Evolutionary conservation across 768 basidiomycete species (phyloP), one percentile per base, ranked within the genome.

Genomic region (Sporobolomyces phaffii): DNA sequence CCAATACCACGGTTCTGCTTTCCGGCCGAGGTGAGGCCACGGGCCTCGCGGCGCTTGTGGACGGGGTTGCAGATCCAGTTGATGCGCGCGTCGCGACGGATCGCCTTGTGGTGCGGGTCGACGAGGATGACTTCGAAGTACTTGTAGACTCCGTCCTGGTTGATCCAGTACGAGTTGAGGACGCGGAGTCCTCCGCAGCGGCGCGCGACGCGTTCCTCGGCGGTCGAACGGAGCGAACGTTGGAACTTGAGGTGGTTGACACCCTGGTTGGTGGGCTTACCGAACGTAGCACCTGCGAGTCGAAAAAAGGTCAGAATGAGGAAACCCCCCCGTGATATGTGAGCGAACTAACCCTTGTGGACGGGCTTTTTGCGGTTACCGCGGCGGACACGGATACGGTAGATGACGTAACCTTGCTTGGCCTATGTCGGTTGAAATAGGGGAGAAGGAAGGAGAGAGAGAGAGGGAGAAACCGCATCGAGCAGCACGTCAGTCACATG

Each of bases 361-460:
- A 89, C 94, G 70, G 88, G 92, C 84, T 92, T 96, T 84, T 99
- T 99, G 82, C 96, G 87, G 85, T 97, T 97, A 78, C 96, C 96
- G 71, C 93, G 86, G 76, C 96, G 87, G 72, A 99, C 94, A 73
- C 96, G 90, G 75, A 99, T 82, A 76, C 96, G 90, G 83, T 99
- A 99, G 81, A 99, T 80, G 72, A 98, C 88, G 78, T 91, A 99
- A 75, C 96, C 96, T 81, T 99, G 96, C 85, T 99, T 99, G 79
- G 96, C 92, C 72, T 73, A 66, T 49, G 29, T 28, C 34, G n/a
- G n/a, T 7, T 7, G 22, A 7, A 20, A 7, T 15, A 44, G 43
- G 15, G 11, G 40, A 18, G 22, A 20, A 31, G 13, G 11, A 5
- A 36, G 4, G 41, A 44, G 26, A 41, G 58, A 11, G 24, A 20